A percentile compares a stretch with the other conserved stretches of the same genome.
phyloP scores from a whole-genome alignment of 441 rosid species.

The Gossypium davidsonii region DNA sequence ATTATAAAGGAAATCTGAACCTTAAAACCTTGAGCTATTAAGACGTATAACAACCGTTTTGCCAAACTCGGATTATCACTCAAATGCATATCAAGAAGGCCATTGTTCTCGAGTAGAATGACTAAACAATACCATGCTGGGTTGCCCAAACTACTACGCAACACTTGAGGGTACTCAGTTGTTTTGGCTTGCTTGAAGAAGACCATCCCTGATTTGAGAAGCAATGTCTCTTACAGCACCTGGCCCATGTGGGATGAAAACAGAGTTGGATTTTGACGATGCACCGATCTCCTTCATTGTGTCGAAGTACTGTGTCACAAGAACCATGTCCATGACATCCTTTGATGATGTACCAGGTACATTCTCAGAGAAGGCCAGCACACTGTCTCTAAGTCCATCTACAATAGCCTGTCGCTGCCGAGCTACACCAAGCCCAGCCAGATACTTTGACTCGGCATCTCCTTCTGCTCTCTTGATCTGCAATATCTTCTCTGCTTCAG shows the following conservation, averaged over 20 bases:
- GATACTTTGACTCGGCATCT: conserved; percentile 57
- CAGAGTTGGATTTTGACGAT: conserved; percentile 26
- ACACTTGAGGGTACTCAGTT: neutral
- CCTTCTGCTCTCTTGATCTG: conserved; percentile 68
- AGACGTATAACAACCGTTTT: no score
- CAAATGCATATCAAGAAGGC: no score
- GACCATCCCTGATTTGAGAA: conserved; percentile 42
- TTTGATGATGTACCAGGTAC: conserved; percentile 43
- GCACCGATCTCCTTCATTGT: conserved; percentile 52
- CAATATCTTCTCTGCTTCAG: conserved; percentile 63
- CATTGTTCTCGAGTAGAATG: neutral
- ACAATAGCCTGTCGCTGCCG: conserved; percentile 50
- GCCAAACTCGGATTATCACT: neutral
- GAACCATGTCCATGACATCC: conserved; percentile 51
- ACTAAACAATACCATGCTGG: neutral
- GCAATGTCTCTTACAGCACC: conserved; percentile 44
- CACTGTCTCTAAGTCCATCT: conserved; percentile 51
- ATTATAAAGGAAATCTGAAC: neutral
- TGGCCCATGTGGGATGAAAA: conserved; percentile 45
- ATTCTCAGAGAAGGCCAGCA: conserved; percentile 42
- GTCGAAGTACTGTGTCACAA: conserved; percentile 48
- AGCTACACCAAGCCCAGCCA: conserved; percentile 46
- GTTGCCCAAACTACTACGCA: neutral
- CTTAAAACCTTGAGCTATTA: neutral
- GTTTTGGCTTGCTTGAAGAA: conserved; percentile 20